phyloP scores from a whole-genome alignment of 805 yeast genomes.

The Candida michaelii region DNA sequence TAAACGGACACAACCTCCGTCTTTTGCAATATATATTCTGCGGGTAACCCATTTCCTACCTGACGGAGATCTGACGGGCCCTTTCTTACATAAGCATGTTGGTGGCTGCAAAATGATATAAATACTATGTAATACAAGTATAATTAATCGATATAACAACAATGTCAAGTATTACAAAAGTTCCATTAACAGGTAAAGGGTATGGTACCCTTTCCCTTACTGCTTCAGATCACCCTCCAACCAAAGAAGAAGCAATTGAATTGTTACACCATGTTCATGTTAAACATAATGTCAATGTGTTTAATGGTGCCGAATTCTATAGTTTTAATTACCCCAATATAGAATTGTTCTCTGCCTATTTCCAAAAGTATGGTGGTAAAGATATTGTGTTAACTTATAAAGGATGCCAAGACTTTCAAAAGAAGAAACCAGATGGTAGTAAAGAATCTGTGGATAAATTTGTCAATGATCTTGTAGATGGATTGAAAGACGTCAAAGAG shows the following conservation, averaged over 20 bases:
- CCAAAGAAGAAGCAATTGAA: conserved; percentile 52
- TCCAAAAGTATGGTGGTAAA: conserved; percentile 43
- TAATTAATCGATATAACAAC: too few species aligned
- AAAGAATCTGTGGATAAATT: conserved; percentile 33
- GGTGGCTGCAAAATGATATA: not conserved
- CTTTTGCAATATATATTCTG: too few species aligned
- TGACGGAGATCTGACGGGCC: too few species aligned
- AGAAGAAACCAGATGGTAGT: conserved; percentile 4
- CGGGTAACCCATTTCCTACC: too few species aligned
- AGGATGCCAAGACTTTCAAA: conserved; percentile 54
- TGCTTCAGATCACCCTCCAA: conserved; percentile 58
- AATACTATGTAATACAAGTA: too few species aligned
- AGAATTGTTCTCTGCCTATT: conserved; percentile 55
- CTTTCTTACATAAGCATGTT: too few species aligned
- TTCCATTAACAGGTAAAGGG: conserved; percentile 38
- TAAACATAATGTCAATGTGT: conserved; percentile 46
- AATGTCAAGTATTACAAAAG: too few species aligned
- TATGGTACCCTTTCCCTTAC: conserved; percentile 83
- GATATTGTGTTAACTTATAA: conserved; percentile 64
- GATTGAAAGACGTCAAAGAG: conserved; percentile 20
- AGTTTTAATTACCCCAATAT: conserved; percentile 45
- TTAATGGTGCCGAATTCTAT: conserved; percentile 80
- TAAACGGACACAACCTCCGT: too few species aligned
- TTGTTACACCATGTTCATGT: conserved; percentile 51
- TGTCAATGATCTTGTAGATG: conserved; percentile 42